Evolutionary conservation across 2,329 filamentous ascomycete species (phyloP).

Genomic region (Botrytis hyacinthi): DNA sequence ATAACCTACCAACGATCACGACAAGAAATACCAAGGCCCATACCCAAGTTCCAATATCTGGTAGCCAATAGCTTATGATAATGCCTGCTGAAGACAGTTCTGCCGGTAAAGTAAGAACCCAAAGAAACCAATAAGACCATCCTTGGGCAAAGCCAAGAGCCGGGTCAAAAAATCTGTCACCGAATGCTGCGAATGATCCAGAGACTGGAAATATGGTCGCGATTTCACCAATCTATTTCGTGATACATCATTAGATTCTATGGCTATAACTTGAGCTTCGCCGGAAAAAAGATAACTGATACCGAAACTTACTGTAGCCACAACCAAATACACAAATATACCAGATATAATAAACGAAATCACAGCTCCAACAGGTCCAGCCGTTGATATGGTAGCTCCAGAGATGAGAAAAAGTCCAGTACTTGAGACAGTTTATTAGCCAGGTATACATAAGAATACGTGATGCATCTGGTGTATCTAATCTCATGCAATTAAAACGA

Average conservation of each 20-base stretch:
- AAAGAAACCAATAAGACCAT: slow-evolving; percentile 32
- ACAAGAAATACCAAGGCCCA: slow-evolving; percentile 7
- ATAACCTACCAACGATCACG: neutral
- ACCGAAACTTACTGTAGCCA: neutral
- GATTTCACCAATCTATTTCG: slow-evolving; percentile 3
- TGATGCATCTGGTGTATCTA: neutral
- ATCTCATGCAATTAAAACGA: no score
- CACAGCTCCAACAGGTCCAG: neutral
- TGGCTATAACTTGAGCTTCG: neutral
- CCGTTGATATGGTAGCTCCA: slow-evolving; percentile 9
- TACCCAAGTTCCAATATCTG: slow-evolving; percentile 7
- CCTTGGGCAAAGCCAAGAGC: slow-evolving; percentile 67
- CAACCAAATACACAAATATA: slow-evolving; percentile 13
- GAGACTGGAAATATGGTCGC: slow-evolving; percentile 8
- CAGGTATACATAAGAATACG: neutral
- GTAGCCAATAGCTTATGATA: slow-evolving; percentile 16
- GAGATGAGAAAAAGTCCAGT: slow-evolving; percentile 10
- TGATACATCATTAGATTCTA: neutral
- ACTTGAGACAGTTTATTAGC: neutral
- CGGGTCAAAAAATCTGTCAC: slow-evolving; percentile 68
- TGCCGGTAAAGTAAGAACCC: slow-evolving; percentile 5
- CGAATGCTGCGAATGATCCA: slow-evolving; percentile 68
- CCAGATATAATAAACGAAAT: slow-evolving; percentile 5
- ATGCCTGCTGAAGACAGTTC: slow-evolving; percentile 6
- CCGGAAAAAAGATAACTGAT: no score